Percentiles rank a stretch among this genome's conserved stretches.
phyloP scores from a whole-genome alignment of 495 filamentous ascomycete genomes.

The Xylaria grammica region DNA sequence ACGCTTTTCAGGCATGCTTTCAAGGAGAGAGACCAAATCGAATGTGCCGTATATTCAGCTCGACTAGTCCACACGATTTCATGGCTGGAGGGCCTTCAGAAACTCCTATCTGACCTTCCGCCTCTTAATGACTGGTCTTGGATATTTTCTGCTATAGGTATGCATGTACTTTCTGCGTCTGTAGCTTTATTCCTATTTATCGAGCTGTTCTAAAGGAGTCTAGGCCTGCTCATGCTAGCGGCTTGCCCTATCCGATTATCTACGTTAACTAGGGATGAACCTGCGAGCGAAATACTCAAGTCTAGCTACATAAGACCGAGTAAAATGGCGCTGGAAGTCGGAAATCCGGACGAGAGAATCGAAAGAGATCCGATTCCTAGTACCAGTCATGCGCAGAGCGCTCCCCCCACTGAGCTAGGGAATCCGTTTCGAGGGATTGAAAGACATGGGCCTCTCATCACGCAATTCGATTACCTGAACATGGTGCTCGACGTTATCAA shows the following conservation, averaged over 20 bases:
- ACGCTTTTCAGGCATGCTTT: no score
- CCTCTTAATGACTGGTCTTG: background rate
- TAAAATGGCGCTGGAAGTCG: background rate
- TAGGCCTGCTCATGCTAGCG: background rate
- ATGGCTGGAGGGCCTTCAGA: background rate
- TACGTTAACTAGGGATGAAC: background rate
- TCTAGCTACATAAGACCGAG: background rate
- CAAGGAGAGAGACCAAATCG: no score
- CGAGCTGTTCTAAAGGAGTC: background rate
- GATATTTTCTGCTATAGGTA: constrained; percentile 4
- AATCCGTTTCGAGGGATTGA: background rate
- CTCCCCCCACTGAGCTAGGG: background rate
- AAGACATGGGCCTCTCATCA: no score
- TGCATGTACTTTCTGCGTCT: background rate
- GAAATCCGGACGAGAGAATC: background rate
- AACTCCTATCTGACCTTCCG: background rate
- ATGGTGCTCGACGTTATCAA: background rate
- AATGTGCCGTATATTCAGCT: background rate
- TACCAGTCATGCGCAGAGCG: no score
- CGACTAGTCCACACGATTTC: background rate
- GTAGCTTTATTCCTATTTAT: background rate
- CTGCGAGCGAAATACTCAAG: background rate
- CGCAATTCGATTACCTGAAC: background rate
- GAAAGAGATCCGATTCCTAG: no score
- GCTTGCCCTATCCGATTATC: background rate